A percentile compares a stretch with the other conserved stretches of the same genome.
These are phyloP conservation scores for Silene latifolia DNA, from an alignment of 148 eudicot species.

Conservation along the genomic window DNA sequence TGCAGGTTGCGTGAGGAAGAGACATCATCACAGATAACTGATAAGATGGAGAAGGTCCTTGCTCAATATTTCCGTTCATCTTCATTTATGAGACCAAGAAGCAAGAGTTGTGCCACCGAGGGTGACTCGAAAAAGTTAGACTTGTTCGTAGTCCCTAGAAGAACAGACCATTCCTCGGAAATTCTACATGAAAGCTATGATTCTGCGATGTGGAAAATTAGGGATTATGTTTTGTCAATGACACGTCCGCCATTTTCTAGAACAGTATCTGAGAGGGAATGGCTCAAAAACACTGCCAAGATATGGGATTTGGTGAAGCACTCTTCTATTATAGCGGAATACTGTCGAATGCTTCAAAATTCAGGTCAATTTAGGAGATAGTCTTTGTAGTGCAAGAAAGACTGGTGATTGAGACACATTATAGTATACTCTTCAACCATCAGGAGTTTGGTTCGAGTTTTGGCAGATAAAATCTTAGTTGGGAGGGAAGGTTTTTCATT, in stretches of 20 bases:
- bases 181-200: slow-evolving; percentile 53
- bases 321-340: slow-evolving; percentile 60
- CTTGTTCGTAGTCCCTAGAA: slow-evolving; percentile 57
- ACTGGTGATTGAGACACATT: no score
- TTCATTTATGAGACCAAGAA: slow-evolving; percentile 44
- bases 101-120: slow-evolving; percentile 23
- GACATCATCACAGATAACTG: slow-evolving; percentile 38
- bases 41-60: slow-evolving; percentile 52
- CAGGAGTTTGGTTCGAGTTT: neutral
- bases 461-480: neutral
- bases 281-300: slow-evolving; percentile 85
- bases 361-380: slow-evolving; percentile 69
- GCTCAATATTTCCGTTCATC: slow-evolving; percentile 56
- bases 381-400: slow-evolving; percentile 3
- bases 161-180: slow-evolving; percentile 39
- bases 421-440: no score
- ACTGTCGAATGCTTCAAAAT: slow-evolving; percentile 55
- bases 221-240: slow-evolving; percentile 84
- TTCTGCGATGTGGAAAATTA: slow-evolving; percentile 52
- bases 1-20: slow-evolving; percentile 69
- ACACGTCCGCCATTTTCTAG: slow-evolving; percentile 56
- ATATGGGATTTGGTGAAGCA: slow-evolving; percentile 82
- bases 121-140: slow-evolving; percentile 33
- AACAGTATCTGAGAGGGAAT: slow-evolving; percentile 74
- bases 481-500: neutral